These are phyloP conservation scores for Tuber indicum DNA, from an alignment of 495 filamentous ascomycete genomes.

Conservation along the genomic window DNA sequence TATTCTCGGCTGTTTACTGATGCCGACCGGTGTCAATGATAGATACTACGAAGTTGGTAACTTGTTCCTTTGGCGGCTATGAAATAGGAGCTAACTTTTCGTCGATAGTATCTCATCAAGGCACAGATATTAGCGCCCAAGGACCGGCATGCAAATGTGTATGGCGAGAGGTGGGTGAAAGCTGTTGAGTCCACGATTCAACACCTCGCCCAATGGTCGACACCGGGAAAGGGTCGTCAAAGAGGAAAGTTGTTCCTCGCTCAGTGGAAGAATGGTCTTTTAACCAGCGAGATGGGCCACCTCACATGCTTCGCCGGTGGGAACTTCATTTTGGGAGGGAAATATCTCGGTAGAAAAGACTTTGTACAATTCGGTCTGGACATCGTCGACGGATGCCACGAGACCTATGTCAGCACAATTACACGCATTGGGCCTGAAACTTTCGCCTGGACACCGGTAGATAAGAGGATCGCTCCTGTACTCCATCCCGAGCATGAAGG, in stretches of 20 bases:
- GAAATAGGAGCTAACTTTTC: slow-evolving; percentile 28
- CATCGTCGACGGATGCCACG: slow-evolving; percentile 41
- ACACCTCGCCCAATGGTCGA: slow-evolving; percentile 38
- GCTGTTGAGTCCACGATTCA: slow-evolving; percentile 43
- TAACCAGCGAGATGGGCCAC: slow-evolving; percentile 43
- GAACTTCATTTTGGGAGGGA: slow-evolving; percentile 43
- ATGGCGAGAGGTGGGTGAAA: slow-evolving; percentile 43
- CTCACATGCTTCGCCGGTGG: slow-evolving; percentile 45
- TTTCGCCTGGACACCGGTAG: slow-evolving; percentile 35
- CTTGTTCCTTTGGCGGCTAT: background rate
- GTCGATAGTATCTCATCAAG: slow-evolving; percentile 45
- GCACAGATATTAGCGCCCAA: slow-evolving; percentile 40
- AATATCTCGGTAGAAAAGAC: slow-evolving; percentile 33
- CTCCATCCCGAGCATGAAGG: slow-evolving; percentile 32
- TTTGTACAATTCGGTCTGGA: slow-evolving; percentile 41
- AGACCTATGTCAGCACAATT: slow-evolving; percentile 38
- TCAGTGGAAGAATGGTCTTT: slow-evolving; percentile 37
- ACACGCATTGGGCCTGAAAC: slow-evolving; percentile 43
- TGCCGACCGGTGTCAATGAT: slow-evolving; percentile 1
- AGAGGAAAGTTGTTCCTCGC: slow-evolving; percentile 39
- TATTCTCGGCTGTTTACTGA: background rate
- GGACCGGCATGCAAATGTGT: slow-evolving; percentile 37
- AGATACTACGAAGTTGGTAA: slow-evolving; percentile 41
- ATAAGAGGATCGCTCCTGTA: slow-evolving; percentile 24
- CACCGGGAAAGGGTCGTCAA: slow-evolving; percentile 20